Conservation (phyloP, 2,329 filamentous ascomycete species). For the Bisporella sp. region DNA sequence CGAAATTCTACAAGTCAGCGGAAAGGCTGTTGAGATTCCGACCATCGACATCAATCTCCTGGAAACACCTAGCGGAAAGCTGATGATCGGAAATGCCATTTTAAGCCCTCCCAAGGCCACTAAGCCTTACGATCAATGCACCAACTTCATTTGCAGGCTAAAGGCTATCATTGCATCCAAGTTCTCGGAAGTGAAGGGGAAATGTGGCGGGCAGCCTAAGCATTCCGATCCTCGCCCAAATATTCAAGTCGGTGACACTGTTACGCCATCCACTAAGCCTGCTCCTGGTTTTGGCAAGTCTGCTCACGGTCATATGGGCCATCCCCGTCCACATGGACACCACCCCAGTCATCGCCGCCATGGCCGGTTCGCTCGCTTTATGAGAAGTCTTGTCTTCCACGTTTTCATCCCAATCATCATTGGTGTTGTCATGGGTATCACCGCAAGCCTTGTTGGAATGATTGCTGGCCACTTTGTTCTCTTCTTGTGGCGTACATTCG, state of each 20-base stretch:
- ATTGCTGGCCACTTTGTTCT: conserved; percentile 55
- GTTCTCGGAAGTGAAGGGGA: conserved; percentile 33
- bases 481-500: conserved; percentile 48
- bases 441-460: conserved; percentile 62
- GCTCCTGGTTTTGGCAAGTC: background rate
- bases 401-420: conserved; percentile 62
- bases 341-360: conserved; percentile 30
- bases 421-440: conserved; percentile 61
- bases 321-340: conserved; percentile 15
- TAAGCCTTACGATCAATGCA: conserved; percentile 30
- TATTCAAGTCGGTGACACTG: conserved; percentile 2
- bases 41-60: conserved; percentile 54
- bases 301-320: conserved; percentile 21
- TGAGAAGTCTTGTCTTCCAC: conserved; percentile 51
- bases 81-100: conserved; percentile 46
- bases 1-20: conserved; percentile 53
- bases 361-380: conserved; percentile 38
- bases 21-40: conserved; percentile 47
- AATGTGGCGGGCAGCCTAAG: conserved; percentile 10
- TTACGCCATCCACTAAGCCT: conserved; percentile 1
- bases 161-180: conserved; percentile 42
- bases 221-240: conserved; percentile 13
- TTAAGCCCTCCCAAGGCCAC: conserved; percentile 23
- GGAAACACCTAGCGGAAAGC: conserved; percentile 46
- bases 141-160: conserved; percentile 48